Evolutionary conservation across 176 grass and related monocot species (phyloP).

Genomic region (Urochloa ruziziensis): DNA sequence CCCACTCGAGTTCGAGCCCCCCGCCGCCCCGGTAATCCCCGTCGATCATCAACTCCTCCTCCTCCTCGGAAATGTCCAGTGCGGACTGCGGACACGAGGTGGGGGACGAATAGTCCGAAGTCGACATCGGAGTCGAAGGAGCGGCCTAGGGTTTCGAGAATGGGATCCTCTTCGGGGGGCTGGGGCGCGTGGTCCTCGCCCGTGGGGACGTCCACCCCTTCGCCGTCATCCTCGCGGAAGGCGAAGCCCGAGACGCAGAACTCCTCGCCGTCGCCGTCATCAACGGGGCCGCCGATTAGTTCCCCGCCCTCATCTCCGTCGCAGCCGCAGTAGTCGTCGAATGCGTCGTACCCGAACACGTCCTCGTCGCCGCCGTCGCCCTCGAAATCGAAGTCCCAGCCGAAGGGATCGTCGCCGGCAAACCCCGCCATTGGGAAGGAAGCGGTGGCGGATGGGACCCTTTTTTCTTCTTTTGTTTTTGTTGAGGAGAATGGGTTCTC

Average conservation of each 20-base stretch:
- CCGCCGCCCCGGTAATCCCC: background rate
- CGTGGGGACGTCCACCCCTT: background rate
- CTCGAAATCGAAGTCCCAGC: background rate
- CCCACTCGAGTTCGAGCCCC: background rate
- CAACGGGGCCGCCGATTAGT: background rate
- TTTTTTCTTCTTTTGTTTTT: too few species aligned
- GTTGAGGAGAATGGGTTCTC: background rate
- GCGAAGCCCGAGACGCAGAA: conserved; percentile 17
- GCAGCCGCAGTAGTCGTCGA: background rate
- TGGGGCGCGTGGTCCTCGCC: background rate
- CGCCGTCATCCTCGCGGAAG: background rate
- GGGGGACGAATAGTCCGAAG: conserved; percentile 7
- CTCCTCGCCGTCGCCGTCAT: conserved; percentile 5
- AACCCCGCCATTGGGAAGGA: conserved; percentile 37
- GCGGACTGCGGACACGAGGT: conserved; percentile 34
- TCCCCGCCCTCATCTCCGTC: background rate
- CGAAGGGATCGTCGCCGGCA: conserved; percentile 35
- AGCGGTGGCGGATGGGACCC: background rate
- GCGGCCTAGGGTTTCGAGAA: conserved; percentile 12
- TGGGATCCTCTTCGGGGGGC: conserved; percentile 4
- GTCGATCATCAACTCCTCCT: background rate
- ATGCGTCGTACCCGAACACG: background rate
- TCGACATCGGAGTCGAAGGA: conserved; percentile 23
- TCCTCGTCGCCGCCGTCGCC: background rate
- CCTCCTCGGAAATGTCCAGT: background rate